A percentile compares a stretch with the other conserved stretches of the same genome.
Conservation (phyloP, 768 basidiomycete genomes). For the Cantharellus cinnabarinus region DNA sequence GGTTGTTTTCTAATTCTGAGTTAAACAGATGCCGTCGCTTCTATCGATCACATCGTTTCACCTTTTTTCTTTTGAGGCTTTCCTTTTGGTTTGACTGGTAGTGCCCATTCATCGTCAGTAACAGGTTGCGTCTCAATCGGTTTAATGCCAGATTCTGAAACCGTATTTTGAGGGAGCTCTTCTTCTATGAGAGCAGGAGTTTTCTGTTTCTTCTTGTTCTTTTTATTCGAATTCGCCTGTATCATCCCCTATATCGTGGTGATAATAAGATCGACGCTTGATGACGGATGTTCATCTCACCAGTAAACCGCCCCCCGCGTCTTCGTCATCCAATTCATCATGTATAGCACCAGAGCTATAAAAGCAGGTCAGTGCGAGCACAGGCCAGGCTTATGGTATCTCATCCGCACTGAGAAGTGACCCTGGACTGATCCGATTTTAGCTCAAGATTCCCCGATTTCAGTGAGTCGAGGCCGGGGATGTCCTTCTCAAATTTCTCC, state of each 20-base stretch:
- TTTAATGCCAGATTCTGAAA: slow-evolving; percentile 6
- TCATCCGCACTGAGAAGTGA: no score
- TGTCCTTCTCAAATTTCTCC: slow-evolving; percentile 43
- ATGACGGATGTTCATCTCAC: slow-evolving; percentile 19
- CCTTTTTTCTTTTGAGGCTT: slow-evolving; percentile 26
- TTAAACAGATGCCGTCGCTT: slow-evolving; percentile 17
- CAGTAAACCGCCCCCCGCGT: slow-evolving; percentile 60
- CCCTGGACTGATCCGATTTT: no score
- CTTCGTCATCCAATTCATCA: slow-evolving; percentile 30
- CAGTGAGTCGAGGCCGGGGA: slow-evolving; percentile 12
- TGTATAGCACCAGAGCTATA: not conserved
- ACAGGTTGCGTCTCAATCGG: slow-evolving; percentile 13
- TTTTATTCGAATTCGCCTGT: slow-evolving; percentile 30
- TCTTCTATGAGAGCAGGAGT: slow-evolving; percentile 1
- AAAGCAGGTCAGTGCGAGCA: no score
- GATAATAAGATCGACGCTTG: not conserved
- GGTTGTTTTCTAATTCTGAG: not conserved
- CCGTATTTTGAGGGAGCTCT: not conserved
- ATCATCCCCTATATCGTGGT: slow-evolving; percentile 32
- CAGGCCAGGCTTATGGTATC: no score
- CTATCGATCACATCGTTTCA: not conserved
- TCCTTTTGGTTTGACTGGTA: slow-evolving; percentile 16
- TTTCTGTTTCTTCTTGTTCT: slow-evolving; percentile 32
- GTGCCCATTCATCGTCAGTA: slow-evolving; percentile 7
- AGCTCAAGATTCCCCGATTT: slow-evolving; percentile 3